These are phyloP conservation scores for Antitrichia curtipendula DNA, from an alignment of 225 moss, liverwort and hornwort genomes.

Conservation along the genomic window DNA sequence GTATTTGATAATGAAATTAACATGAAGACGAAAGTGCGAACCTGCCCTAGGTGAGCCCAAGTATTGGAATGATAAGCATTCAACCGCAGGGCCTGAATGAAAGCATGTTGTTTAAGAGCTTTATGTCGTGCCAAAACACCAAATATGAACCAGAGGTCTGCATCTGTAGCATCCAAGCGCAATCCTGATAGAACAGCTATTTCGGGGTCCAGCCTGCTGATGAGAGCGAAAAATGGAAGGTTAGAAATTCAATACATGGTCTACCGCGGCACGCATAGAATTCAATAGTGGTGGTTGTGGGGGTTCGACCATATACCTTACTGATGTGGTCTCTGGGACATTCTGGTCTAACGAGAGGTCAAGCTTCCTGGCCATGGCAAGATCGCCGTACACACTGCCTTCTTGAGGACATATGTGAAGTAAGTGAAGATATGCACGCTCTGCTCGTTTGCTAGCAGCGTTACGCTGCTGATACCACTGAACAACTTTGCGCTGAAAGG, in stretches of 20 bases:
- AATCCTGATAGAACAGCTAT: slow-evolving; percentile 71
- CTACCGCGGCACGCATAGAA: neutral
- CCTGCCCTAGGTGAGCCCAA: slow-evolving; percentile 97
- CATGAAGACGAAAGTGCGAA: neutral
- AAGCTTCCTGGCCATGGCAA: slow-evolving; percentile 75
- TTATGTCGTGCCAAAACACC: slow-evolving; percentile 73
- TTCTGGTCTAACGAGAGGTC: slow-evolving; percentile 41
- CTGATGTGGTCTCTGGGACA: slow-evolving; percentile 4
- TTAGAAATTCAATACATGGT: neutral
- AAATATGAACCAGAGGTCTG: slow-evolving; percentile 86
- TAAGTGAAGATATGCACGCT: slow-evolving; percentile 65
- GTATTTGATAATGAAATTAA: neutral
- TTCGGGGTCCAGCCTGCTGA: slow-evolving; percentile 53
- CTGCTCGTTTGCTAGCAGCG: slow-evolving; percentile 65
- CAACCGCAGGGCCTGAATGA: slow-evolving; percentile 87
- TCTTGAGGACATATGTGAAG: slow-evolving; percentile 85
- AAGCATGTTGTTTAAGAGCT: slow-evolving; percentile 81
- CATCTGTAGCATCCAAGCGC: slow-evolving; percentile 60
- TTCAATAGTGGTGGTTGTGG: neutral
- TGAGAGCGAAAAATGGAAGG: neutral
- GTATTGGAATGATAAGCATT: slow-evolving; percentile 87
- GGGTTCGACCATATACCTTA: slow-evolving; percentile 22
- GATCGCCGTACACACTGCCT: slow-evolving; percentile 79
- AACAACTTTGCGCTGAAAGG: slow-evolving; percentile 32
- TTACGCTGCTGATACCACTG: slow-evolving; percentile 56